A percentile compares a stretch with the other conserved stretches of the same genome.
phyloP scores from a whole-genome alignment of 768 basidiomycete genomes.

The Ephemerocybe angulata region DNA sequence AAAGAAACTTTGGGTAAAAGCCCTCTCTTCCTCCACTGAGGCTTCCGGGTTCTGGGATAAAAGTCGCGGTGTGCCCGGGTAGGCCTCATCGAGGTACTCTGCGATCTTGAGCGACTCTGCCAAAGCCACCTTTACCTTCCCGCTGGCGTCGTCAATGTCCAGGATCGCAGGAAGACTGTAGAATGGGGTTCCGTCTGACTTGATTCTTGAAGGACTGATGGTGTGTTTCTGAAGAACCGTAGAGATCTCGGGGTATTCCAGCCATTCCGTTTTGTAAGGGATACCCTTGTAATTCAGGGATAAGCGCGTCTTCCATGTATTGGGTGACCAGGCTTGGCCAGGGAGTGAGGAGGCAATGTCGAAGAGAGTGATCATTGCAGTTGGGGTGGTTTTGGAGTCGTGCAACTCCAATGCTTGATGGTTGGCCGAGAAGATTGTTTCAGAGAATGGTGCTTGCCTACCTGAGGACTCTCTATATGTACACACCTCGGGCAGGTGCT shows the following conservation, averaged over 20 bases:
- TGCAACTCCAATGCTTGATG: too few relatives aligned
- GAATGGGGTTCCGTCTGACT: slow-evolving; percentile 24
- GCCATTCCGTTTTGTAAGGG: slow-evolving; percentile 43
- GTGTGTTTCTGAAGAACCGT: slow-evolving; percentile 27
- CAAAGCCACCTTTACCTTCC: slow-evolving; percentile 21
- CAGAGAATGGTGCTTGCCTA: too few relatives aligned
- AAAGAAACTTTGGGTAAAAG: slow-evolving; percentile 10
- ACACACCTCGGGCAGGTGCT: too few relatives aligned
- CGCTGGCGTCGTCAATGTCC: slow-evolving; percentile 39
- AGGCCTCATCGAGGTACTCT: slow-evolving; percentile 44
- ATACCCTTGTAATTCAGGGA: slow-evolving; percentile 34
- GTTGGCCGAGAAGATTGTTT: too few relatives aligned
- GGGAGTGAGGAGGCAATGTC: slow-evolving; percentile 4
- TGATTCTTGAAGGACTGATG: slow-evolving; percentile 25
- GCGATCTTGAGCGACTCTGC: slow-evolving; percentile 43
- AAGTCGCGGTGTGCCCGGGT: slow-evolving; percentile 36
- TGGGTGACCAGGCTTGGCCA: slow-evolving; percentile 6
- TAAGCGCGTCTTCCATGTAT: slow-evolving; percentile 10
- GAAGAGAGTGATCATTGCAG: slow-evolving; percentile 7
- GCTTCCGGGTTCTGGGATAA: slow-evolving; percentile 24
- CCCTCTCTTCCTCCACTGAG: slow-evolving; percentile 11
- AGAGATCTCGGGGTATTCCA: slow-evolving; percentile 49
- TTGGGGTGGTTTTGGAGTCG: too few relatives aligned
- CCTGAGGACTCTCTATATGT: too few relatives aligned
- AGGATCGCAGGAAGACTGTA: slow-evolving; percentile 47